Conservation (phyloP, 163 green algal species). For the Scenedesmus sp. region DNA sequence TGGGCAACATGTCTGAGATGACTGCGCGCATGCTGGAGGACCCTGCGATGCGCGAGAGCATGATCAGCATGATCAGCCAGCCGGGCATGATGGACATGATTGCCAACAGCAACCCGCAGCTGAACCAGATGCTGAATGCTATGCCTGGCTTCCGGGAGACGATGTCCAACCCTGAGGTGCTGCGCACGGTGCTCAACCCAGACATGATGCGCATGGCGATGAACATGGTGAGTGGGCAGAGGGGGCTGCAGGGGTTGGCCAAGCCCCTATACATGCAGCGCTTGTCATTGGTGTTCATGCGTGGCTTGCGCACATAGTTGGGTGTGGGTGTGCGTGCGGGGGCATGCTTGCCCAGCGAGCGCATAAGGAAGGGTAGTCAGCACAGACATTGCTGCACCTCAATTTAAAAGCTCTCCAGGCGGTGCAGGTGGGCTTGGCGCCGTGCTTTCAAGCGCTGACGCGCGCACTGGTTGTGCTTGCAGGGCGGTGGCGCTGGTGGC, state of each 20-base stretch:
- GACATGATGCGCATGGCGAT: conserved; percentile 82
- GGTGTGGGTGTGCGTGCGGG: too few species aligned
- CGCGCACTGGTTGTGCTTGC: background rate
- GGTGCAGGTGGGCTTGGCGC: too few species aligned
- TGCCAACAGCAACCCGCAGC: conserved; percentile 73
- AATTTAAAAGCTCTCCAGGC: too few species aligned
- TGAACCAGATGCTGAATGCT: conserved; percentile 69
- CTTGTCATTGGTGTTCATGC: too few species aligned
- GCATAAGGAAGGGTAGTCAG: too few species aligned
- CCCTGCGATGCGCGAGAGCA: conserved; percentile 72
- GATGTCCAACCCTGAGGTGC: conserved; percentile 77
- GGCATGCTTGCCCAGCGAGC: too few species aligned
- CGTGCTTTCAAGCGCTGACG: background rate
- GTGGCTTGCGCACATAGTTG: background rate
- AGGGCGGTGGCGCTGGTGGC: conserved; percentile 25
- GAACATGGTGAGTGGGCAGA: conserved; percentile 60
- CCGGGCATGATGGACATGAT: conserved; percentile 79
- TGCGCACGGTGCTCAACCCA: conserved; percentile 83
- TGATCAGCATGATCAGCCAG: conserved; percentile 70
- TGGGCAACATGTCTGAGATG: conserved; percentile 55
- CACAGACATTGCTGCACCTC: too few species aligned
- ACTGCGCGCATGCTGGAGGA: conserved; percentile 51
- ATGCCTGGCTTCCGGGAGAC: conserved; percentile 72
- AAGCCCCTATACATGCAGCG: background rate
- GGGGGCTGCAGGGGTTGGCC: background rate